Percentiles rank a stretch among this genome's conserved stretches.
phyloP scores from a whole-genome alignment of 345 rosid genomes.

The Bruguiera sexangula region DNA sequence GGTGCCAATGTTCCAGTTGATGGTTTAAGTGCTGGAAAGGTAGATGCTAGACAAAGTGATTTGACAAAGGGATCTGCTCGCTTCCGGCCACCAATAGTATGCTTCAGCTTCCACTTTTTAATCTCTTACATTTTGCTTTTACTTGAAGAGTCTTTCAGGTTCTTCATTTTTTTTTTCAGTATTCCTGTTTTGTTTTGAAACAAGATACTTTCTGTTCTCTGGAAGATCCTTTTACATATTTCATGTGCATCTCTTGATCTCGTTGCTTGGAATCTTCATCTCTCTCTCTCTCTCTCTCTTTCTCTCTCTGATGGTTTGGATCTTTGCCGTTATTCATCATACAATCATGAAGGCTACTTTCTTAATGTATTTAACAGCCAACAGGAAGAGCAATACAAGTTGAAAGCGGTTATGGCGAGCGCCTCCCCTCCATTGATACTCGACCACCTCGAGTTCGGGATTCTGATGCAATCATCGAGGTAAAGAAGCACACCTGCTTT shows the following conservation, averaged over 20 bases:
- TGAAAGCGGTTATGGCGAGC: conserved; percentile 84
- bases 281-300: no score
- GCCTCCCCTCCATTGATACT: conserved; percentile 80
- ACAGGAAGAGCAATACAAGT: conserved; percentile 98
- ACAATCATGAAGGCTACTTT: conserved; percentile 10
- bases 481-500: conserved; percentile 21
- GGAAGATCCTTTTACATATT: background rate
- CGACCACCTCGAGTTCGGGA: conserved; percentile 89
- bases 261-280: background rate
- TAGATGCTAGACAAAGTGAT: conserved; percentile 58
- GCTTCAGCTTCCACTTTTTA: conserved; percentile 23
- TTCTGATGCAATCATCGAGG: conserved; percentile 95
- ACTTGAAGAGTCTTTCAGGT: no score
- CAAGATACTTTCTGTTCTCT: background rate
- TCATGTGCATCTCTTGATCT: no score
- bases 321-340: conserved; percentile 8
- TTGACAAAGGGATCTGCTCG: conserved; percentile 55
- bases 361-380: conserved; percentile 51
- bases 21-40: conserved; percentile 52
- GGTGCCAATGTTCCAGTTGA: conserved; percentile 61
- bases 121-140: no score
- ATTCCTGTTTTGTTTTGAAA: conserved; percentile 13
- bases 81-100: conserved; percentile 72
- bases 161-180: background rate
- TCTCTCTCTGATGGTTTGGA: background rate